Evolutionary conservation across 148 eudicot genomes (phyloP).

Genomic region (Diospyros lotus): DNA sequence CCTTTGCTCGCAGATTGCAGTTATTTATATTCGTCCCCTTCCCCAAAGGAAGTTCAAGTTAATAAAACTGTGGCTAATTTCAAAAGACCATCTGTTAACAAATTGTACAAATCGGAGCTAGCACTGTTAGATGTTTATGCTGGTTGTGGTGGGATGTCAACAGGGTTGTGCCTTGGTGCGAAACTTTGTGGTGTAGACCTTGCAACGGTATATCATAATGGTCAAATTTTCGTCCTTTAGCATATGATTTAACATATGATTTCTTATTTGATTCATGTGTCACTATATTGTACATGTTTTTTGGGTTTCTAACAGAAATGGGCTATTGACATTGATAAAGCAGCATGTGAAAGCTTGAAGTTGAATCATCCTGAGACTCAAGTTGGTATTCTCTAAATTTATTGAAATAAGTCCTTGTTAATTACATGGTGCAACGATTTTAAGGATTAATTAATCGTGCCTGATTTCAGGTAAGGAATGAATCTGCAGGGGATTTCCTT

Average conservation of each 20-base stretch:
- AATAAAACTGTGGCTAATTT: conserved; percentile 19
- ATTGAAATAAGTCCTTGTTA: not conserved
- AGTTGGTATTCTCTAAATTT: conserved; percentile 26
- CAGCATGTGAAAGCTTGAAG: conserved; percentile 54
- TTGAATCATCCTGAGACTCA: conserved; percentile 46
- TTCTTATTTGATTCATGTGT: not conserved
- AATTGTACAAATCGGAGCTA: conserved; percentile 27
- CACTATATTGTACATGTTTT: not conserved
- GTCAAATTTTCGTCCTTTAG: not conserved
- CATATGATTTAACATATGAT: not conserved
- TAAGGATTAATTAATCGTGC: not conserved
- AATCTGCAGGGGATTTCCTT: conserved; percentile 48
- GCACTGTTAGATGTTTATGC: conserved; percentile 44
- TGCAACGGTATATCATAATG: conserved; percentile 26
- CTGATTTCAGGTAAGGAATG: conserved; percentile 44
- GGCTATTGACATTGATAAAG: conserved; percentile 40
- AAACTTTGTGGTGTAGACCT: conserved; percentile 40
- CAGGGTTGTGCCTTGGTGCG: conserved; percentile 50
- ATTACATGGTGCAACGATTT: not conserved
- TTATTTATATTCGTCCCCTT: conserved; percentile 27
- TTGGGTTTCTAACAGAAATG: conserved; percentile 31
- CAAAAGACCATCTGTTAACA: conserved; percentile 17
- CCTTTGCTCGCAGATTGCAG: conserved; percentile 16
- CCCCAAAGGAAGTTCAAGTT: conserved; percentile 18
- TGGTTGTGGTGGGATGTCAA: conserved; percentile 64